These are phyloP conservation scores for Phytopythium ostracodes DNA, from an alignment of 352 stramenopile species.

Conservation along the genomic window DNA sequence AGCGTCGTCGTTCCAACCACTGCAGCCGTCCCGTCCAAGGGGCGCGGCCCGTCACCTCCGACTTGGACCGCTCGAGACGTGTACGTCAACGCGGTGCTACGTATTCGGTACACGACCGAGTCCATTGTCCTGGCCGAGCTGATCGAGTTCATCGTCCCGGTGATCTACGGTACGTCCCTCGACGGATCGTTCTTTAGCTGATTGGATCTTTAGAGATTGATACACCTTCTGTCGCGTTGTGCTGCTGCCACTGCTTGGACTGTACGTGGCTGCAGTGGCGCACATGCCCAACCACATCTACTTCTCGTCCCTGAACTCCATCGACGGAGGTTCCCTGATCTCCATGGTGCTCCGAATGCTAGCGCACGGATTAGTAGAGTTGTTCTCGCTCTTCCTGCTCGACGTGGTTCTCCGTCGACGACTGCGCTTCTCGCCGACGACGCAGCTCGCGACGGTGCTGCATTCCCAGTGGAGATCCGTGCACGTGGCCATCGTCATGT, in stretches of 20 bases:
- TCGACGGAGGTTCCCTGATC: not conserved
- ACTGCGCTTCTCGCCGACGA: constrained; percentile 1
- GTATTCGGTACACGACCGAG: not conserved
- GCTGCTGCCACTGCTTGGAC: not conserved
- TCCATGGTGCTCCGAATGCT: not conserved
- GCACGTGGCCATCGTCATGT: not conserved
- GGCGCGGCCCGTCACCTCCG: not conserved
- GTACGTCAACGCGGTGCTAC: not conserved
- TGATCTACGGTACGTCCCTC: not conserved
- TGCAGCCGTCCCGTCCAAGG: not conserved
- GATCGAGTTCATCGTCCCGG: not conserved
- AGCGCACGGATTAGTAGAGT: not conserved
- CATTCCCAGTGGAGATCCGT: not conserved
- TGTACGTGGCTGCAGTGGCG: not conserved
- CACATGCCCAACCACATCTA: constrained; percentile 1
- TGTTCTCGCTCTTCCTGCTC: not conserved
- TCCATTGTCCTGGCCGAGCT: not conserved
- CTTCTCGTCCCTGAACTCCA: not conserved
- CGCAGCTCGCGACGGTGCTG: constrained; percentile 3
- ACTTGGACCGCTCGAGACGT: not conserved
- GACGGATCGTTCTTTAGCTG: too few relatives aligned
- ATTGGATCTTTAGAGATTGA: too few relatives aligned
- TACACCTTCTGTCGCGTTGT: too few relatives aligned
- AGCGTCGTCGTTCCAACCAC: not conserved
- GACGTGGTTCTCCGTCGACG: not conserved